Evolutionary conservation across 257 asterid species (phyloP), one percentile per base, ranked within the genome.

Genomic region (Plantago ovata): DNA sequence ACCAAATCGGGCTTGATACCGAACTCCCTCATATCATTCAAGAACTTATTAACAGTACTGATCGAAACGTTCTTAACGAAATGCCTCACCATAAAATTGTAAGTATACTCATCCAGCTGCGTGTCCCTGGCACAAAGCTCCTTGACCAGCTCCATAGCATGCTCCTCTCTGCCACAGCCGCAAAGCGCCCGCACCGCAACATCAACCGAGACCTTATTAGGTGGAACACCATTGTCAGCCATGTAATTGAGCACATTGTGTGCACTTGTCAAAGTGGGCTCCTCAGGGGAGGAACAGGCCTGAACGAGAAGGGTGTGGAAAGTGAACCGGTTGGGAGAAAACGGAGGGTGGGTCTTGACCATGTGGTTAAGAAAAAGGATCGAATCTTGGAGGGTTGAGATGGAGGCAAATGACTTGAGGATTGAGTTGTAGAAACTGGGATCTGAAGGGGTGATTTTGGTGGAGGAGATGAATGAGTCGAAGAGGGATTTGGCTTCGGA

Each of bases 131-230:
- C 61, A 1, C 79, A 73, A 14, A 88, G 84, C 61, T 88, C 95
- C 77, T 84, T 84, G 2, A 86, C 74, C 63, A 88, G 73, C 71
- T 85, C 87, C 57, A 86, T 49, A 20, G 95, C 95, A 51, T 84
- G 76, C 77, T 85, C 95, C 61, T 88, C 94, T 1, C 86, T 75
- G n/a, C 80, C 91, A 20, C 72, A 69, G 14, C 81, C 68, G 55
- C 96, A 92, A 68, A 92, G 97, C 69, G 87, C 49, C 67, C 97
- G 69, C 67, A 76, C 94, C 2, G 97, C 89, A 32, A 84, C 69
- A 61, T 85, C 95, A 0, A 81, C 45, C 22, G 98, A 66, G 38
- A 71, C 88, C 28, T 77, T 85, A 74, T 82, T 78, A 28, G 95
- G 95, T 0, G 90, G 80, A 60, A 80, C 81, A 0, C 95, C 94